Evolutionary conservation across 1,284 basidiomycete species (phyloP).

Genomic region (Wolfiporia cocos): DNA sequence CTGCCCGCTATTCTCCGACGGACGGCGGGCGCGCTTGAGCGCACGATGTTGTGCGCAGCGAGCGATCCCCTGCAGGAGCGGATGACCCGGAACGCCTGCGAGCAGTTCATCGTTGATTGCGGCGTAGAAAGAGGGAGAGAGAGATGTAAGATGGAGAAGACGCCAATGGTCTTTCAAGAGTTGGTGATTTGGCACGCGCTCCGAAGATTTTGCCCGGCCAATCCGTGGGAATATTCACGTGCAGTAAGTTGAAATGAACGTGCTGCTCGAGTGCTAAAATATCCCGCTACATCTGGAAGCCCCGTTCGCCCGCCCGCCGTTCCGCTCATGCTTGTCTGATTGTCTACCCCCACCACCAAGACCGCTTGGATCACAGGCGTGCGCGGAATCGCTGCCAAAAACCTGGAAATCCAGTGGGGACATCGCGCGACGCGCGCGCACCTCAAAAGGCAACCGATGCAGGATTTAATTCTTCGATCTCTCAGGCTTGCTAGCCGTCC

Average conservation of each 20-base stretch:
- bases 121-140: conserved; percentile 13
- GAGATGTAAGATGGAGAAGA: conserved; percentile 19
- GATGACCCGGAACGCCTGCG: conserved; percentile 44
- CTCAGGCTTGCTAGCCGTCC: conserved; percentile 23
- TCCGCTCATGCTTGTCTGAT: no score
- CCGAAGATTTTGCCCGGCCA: conserved; percentile 8
- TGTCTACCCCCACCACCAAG: no score
- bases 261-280: no score
- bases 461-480: conserved; percentile 6
- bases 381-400: no score
- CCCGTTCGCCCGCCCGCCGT: no score
- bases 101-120: conserved; percentile 41
- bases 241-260: no score
- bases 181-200: conserved; percentile 3
- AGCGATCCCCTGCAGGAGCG: conserved; percentile 50
- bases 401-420: background rate
- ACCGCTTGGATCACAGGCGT: no score
- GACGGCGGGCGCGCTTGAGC: conserved; percentile 27
- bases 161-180: conserved; percentile 13
- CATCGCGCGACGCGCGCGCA: conserved; percentile 13
- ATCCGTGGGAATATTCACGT: conserved; percentile 13
- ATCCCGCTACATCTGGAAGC: no score
- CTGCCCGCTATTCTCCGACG: conserved; percentile 21
- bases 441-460: conserved; percentile 23
- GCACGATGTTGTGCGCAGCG: conserved; percentile 37